phyloP scores from a whole-genome alignment of 768 basidiomycete genomes.

The Peribolospora kevripleyi region DNA sequence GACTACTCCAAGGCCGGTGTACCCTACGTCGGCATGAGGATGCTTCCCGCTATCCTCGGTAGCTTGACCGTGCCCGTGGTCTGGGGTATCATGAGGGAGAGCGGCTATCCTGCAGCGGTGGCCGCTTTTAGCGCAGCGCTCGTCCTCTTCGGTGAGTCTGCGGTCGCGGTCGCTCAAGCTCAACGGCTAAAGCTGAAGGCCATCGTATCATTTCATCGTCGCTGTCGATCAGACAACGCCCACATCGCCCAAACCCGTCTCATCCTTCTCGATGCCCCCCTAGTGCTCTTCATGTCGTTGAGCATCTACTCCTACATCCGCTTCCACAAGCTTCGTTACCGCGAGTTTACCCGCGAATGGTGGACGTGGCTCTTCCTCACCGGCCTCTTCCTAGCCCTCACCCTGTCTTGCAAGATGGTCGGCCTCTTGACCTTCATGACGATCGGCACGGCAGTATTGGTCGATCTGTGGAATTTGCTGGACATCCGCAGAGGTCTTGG shows the following conservation, averaged over 20 bases:
- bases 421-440: constrained; percentile 72
- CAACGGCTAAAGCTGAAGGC: not conserved
- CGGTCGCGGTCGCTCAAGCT: not conserved
- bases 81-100: constrained; percentile 93
- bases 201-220: not conserved
- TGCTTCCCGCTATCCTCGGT: constrained; percentile 72
- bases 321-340: constrained; percentile 81
- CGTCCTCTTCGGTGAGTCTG: constrained; percentile 59
- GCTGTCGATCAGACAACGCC: constrained; percentile 47
- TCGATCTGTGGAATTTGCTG: constrained; percentile 84
- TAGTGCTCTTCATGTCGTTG: constrained; percentile 86
- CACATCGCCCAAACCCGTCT: constrained; percentile 90
- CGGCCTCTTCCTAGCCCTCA: constrained; percentile 80
- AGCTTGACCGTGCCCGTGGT: constrained; percentile 74
- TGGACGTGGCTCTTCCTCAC: constrained; percentile 83
- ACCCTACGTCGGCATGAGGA: constrained; percentile 80
- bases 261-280: constrained; percentile 75
- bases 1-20: constrained; percentile 66
- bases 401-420: constrained; percentile 94
- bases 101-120: constrained; percentile 76
- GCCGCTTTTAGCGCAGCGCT: constrained; percentile 70
- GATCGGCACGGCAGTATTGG: constrained; percentile 69
- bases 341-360: constrained; percentile 74
- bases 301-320: constrained; percentile 81
- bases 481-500: constrained; percentile 55